These are phyloP conservation scores for Corchorus capsularis DNA, from an alignment of 345 rosid species.

Conservation along the genomic window DNA sequence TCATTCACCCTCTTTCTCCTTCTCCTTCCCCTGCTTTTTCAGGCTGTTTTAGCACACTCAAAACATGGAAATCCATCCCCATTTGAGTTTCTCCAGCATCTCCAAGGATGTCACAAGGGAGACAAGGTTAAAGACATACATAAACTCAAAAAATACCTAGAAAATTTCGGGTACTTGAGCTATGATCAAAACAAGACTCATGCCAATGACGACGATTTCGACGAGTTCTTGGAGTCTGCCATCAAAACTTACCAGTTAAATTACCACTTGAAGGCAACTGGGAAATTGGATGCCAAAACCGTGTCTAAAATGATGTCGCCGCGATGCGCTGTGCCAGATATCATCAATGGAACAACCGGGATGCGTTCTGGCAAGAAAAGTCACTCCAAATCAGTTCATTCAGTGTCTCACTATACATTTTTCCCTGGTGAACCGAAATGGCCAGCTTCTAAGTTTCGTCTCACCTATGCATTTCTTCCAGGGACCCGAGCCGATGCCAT, in stretches of 20 bases:
- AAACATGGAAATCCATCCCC: constrained; percentile 6
- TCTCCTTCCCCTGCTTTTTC: constrained; percentile 1
- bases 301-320: constrained; percentile 13
- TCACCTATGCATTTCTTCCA: constrained; percentile 35
- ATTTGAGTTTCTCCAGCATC: constrained; percentile 10
- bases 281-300: constrained; percentile 8
- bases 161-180: constrained; percentile 18
- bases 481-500: constrained; percentile 24
- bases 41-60: constrained; percentile 3
- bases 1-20: background rate
- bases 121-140: constrained; percentile 8
- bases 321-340: constrained; percentile 12
- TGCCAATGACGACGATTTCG: constrained; percentile 14
- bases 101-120: constrained; percentile 10
- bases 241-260: constrained; percentile 25
- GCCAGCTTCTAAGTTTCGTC: constrained; percentile 32
- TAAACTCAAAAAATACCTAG: constrained; percentile 9
- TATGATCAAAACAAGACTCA: background rate
- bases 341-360: constrained; percentile 19
- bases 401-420: background rate
- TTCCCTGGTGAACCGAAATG: constrained; percentile 30
- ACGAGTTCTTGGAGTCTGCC: constrained; percentile 19
- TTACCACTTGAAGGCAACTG: constrained; percentile 21
- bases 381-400: background rate
- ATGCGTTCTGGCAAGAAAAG: background rate